Evolutionary conservation across 1,284 basidiomycete species (phyloP), one percentile per base, ranked within the genome.

Genomic region (Apiotrichum sp.): DNA sequence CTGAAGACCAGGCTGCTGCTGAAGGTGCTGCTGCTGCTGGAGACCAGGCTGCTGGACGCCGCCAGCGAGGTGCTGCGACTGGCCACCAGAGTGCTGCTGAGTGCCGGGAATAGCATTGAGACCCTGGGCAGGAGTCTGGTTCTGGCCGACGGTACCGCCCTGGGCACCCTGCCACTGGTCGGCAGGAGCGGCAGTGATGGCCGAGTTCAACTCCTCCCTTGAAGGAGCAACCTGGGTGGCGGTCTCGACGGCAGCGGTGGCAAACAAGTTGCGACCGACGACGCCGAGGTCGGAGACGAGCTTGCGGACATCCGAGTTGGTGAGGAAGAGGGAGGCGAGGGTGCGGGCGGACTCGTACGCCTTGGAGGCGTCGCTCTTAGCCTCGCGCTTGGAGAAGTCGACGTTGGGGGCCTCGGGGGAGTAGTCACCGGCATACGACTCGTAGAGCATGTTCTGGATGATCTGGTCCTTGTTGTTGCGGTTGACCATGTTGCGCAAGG

Each of bases 261-360:
- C 85, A 60, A 95, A 85, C 56, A 96, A 79, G 76, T 95, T 90
- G 54, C 91, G 87, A 0, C 89, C 90, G 57, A 93, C 85, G 61
- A 89, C 72, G 33, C 84, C 84, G 64, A 90, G 83, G 75, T 95
- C 91, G 38, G 83, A 82, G 53, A 92, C 57, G 51, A 93, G 85
- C 76, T 96, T 96, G 69, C 91, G 87, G 40, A 89, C 86, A 77
- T 96, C 93, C 1, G 86, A 86, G 78, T 95, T 96, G 71, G 91
- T 93, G 63, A 90, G 79, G 67, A 96, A 81, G 64, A 96, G 86
- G 29, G 82, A 82, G 52, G 88, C 77, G 49, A 96, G 81, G 0
- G 89, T 91, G 61, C 89, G 86, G n/a, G 96, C 81, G 74, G 96
- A 88, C 55, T 82, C 81, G 46, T 86, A 82, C 14, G 89, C 91